Conservation (phyloP, 106 monocot genomes). For the Vanilla planifolia region DNA sequence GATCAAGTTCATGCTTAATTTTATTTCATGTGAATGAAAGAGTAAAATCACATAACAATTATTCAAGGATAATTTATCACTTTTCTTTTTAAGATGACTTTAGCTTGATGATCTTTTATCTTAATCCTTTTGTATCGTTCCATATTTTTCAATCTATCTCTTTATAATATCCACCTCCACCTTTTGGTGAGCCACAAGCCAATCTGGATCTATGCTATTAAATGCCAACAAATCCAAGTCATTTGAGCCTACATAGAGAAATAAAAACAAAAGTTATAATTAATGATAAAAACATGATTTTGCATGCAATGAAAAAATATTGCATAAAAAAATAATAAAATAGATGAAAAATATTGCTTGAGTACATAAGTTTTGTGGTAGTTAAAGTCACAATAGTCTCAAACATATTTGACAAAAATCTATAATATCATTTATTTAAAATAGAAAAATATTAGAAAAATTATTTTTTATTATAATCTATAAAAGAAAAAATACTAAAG, state of each 20-base stretch:
- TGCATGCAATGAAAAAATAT: too few relatives aligned
- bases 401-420: background rate
- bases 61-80: too few relatives aligned
- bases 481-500: too few relatives aligned
- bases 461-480: background rate
- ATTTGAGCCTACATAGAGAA: background rate
- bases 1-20: too few relatives aligned
- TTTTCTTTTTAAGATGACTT: too few relatives aligned
- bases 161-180: background rate
- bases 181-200: background rate
- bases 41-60: too few relatives aligned
- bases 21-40: too few relatives aligned
- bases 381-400: background rate
- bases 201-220: background rate
- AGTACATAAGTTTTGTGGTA: background rate
- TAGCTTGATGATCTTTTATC: too few relatives aligned
- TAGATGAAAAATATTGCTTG: background rate
- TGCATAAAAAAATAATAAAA: background rate
- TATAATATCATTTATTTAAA: background rate
- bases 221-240: background rate
- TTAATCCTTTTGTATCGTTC: too few relatives aligned
- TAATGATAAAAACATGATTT: too few relatives aligned
- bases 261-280: background rate
- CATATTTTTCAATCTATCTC: conserved; percentile 2
- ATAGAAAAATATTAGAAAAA: too few relatives aligned